phyloP scores from a whole-genome alignment of 1,284 basidiomycete genomes.

The Trichosporon sp. region DNA sequence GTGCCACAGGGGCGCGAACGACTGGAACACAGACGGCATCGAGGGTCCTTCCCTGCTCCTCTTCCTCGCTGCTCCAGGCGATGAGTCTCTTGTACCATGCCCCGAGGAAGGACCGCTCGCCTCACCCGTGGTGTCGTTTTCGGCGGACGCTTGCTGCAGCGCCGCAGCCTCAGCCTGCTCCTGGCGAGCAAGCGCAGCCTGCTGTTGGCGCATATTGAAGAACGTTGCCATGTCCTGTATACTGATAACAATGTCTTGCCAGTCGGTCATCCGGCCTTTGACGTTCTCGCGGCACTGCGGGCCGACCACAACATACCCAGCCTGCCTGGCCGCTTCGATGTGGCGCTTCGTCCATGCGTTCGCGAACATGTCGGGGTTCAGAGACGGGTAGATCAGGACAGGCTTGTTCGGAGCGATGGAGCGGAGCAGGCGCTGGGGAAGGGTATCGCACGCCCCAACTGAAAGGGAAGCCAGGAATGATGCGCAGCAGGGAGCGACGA shows the following conservation, averaged over 20 bases:
- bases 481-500: constrained; percentile 89
- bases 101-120: neutral
- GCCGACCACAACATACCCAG: constrained; percentile 75
- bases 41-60: neutral
- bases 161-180: neutral
- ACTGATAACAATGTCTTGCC: constrained; percentile 55
- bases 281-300: constrained; percentile 65
- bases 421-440: constrained; percentile 58
- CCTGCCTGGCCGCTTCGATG: constrained; percentile 61
- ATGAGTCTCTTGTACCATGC: neutral
- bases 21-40: neutral
- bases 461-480: constrained; percentile 91
- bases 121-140: too few relatives aligned
- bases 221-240: constrained; percentile 33
- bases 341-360: constrained; percentile 66
- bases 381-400: constrained; percentile 87
- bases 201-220: constrained; percentile 16
- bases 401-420: constrained; percentile 70
- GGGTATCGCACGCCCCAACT: constrained; percentile 80
- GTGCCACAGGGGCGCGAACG: neutral
- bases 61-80: neutral
- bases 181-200: neutral
- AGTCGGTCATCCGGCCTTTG: constrained; percentile 87
- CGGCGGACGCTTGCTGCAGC: too few relatives aligned
- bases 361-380: constrained; percentile 96